phyloP scores from a whole-genome alignment of 106 monocot genomes.

The Agapanthus africanus region DNA sequence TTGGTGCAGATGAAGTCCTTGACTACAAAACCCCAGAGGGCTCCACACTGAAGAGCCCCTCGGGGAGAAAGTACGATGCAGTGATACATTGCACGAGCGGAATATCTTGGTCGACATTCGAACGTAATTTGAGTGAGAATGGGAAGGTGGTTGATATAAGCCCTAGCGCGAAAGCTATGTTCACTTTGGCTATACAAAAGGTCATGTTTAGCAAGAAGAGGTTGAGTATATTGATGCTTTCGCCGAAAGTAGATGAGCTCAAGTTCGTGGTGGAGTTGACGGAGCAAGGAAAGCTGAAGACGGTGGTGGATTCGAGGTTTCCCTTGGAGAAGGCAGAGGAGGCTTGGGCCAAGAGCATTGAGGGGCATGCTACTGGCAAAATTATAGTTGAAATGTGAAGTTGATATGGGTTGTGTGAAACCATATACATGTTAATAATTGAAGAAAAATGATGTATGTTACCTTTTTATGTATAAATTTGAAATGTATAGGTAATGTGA shows the following conservation, averaged over 20 bases:
- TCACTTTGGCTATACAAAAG: slow-evolving; percentile 7
- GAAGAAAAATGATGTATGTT: too few relatives aligned
- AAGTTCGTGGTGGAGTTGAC: slow-evolving; percentile 24
- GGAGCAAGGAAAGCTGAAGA: slow-evolving; percentile 40
- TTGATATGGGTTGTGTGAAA: too few relatives aligned
- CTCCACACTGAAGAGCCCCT: slow-evolving; percentile 27
- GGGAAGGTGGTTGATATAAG: slow-evolving; percentile 27
- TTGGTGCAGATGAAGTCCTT: slow-evolving; percentile 44
- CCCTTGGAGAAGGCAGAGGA: slow-evolving; percentile 22
- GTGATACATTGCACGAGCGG: slow-evolving; percentile 33
- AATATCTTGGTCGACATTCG: slow-evolving; percentile 18
- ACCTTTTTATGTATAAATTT: too few relatives aligned
- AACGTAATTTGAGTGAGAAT: slow-evolving; percentile 14
- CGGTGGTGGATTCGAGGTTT: slow-evolving; percentile 30
- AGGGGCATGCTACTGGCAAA: slow-evolving; percentile 50
- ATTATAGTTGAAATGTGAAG: slow-evolving; percentile 33
- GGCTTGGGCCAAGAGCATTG: slow-evolving; percentile 37
- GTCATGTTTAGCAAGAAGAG: slow-evolving; percentile 26
- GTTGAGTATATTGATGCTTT: slow-evolving; percentile 12
- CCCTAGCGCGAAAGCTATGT: not conserved
- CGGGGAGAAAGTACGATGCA: slow-evolving; percentile 25
- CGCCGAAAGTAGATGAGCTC: slow-evolving; percentile 23
- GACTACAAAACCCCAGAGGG: slow-evolving; percentile 45
- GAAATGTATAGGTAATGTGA: too few relatives aligned
- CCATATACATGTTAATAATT: too few relatives aligned